Evolutionary conservation across 306 rosid genomes (phyloP), one percentile per base, ranked within the genome.

Genomic region (Delonix regia): DNA sequence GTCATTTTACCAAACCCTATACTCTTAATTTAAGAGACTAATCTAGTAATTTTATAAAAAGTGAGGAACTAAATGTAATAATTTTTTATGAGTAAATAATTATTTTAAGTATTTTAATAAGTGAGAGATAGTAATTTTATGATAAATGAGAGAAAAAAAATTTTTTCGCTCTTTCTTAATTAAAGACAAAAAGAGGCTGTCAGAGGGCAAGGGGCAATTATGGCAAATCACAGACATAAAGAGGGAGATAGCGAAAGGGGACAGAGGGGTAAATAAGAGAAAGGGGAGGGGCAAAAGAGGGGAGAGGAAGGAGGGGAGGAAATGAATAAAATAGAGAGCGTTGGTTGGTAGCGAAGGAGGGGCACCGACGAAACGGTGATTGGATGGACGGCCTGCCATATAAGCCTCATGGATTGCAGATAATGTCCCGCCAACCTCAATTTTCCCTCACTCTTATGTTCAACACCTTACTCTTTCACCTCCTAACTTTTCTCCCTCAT

Each of bases 311-410:
- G n/a, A n/a, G n/a, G n/a, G n/a, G n/a, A n/a, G n/a, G n/a, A 75
- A 75, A 82, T 62, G 87, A 88, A 1, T 66, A 71, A 4, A 83
- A 61, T 79, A 85, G 85, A 16, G 38, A 51, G 84, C 74, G 87
- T 44, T 87, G 87, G 92, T 87, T 87, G 93, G 90, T 79, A 77
- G 86, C 73, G 49, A 83, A 68, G 80, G 81, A 71, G 52, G 86
- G 84, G 74, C 97, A 91, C 97, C 97, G 94, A 91, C 94, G 89
- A 86, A 88, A 73, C 48, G 66, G 74, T 88, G 92, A 89, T 86
- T 88, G 86, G 92, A 69, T 88, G 83, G 88, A 66, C 85, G 85
- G 89, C 87, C 88, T 49, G 83, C 83, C 88, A 56, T 71, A 3
- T 64, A 64, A 47, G 78, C 73, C 18, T 63, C 13, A 9, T 28